Conservation (phyloP, 2,329 filamentous ascomycete genomes). For the Didymella arachidicola region DNA sequence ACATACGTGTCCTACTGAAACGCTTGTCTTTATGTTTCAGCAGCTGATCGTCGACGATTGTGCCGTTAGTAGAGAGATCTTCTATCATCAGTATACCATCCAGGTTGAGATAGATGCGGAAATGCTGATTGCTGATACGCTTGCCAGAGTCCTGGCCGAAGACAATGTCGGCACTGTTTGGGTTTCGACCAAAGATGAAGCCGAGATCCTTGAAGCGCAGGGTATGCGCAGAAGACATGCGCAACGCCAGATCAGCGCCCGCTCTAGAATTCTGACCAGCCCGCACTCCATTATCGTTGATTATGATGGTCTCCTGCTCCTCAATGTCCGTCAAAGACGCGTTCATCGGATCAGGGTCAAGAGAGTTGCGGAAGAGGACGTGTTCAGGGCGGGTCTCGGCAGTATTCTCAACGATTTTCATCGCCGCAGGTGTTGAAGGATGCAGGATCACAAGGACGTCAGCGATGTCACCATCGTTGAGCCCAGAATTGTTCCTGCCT, state of each 20-base stretch:
- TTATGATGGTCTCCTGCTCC: slow-evolving; percentile 58
- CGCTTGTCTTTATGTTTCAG: slow-evolving; percentile 61
- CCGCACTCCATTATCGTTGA: slow-evolving; percentile 51
- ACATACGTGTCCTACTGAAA: slow-evolving; percentile 65
- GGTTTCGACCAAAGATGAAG: slow-evolving; percentile 87
- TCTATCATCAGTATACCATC: slow-evolving; percentile 89
- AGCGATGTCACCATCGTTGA: slow-evolving; percentile 81
- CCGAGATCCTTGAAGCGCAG: slow-evolving; percentile 74
- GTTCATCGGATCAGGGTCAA: slow-evolving; percentile 44
- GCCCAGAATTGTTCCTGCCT: slow-evolving; percentile 81
- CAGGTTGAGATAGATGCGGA: slow-evolving; percentile 89
- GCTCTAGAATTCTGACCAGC: slow-evolving; percentile 29
- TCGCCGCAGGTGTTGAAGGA: slow-evolving; percentile 76
- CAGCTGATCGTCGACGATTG: slow-evolving; percentile 77
- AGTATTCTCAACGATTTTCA: slow-evolving; percentile 70
- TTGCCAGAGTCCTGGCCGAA: slow-evolving; percentile 70
- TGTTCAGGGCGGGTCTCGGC: slow-evolving; percentile 63
- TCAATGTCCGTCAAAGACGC: slow-evolving; percentile 48
- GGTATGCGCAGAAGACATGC: slow-evolving; percentile 70
- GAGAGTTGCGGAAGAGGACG: slow-evolving; percentile 61
- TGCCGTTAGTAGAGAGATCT: slow-evolving; percentile 96
- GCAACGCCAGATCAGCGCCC: slow-evolving; percentile 73
- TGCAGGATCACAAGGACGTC: slow-evolving; percentile 91
- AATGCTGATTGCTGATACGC: slow-evolving; percentile 92
- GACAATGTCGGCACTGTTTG: slow-evolving; percentile 72